A percentile compares a stretch with the other conserved stretches of the same genome.
These are phyloP conservation scores for Urochloa ruziziensis DNA, from an alignment of 176 grass and related monocot genomes.

Conservation along the genomic window DNA sequence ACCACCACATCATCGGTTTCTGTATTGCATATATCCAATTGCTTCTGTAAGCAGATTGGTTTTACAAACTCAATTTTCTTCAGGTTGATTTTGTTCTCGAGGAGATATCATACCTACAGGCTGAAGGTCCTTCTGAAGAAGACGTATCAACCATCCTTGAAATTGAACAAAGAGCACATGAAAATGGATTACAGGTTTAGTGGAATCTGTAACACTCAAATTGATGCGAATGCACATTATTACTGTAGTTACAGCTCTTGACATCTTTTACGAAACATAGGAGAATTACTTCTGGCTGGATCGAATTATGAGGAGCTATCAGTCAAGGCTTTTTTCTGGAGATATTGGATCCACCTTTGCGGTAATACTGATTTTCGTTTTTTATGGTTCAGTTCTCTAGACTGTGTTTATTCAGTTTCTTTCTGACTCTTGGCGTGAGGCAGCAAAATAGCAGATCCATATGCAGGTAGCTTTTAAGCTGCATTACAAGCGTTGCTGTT, in stretches of 20 bases:
- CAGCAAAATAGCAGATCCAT: background rate
- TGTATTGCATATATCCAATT: background rate
- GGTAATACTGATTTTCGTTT: conserved; percentile 45
- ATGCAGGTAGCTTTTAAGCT: conserved; percentile 4
- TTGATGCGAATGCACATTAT: conserved; percentile 4
- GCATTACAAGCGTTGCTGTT: conserved; percentile 14
- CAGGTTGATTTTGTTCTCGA: conserved; percentile 93
- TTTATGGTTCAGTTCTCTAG: background rate
- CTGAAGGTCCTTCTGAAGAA: conserved; percentile 78
- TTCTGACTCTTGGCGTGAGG: background rate
- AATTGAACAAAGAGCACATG: conserved; percentile 98
- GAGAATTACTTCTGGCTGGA: conserved; percentile 99
- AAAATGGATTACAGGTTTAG: conserved; percentile 94
- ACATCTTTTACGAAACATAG: conserved; percentile 45
- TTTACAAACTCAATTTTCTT: conserved; percentile 28
- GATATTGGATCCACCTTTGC: conserved; percentile 77
- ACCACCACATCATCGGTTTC: background rate
- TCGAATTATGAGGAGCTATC: conserved; percentile 88
- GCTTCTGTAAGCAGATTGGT: background rate
- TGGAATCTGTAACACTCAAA: conserved; percentile 15
- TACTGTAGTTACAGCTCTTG: conserved; percentile 20
- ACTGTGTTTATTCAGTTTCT: conserved; percentile 1
- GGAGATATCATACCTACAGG: conserved; percentile 86
- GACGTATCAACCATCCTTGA: conserved; percentile 85
- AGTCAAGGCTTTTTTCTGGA: conserved; percentile 91